Conservation (phyloP, 2,329 filamentous ascomycete genomes). For the Purpureocillium lavendulum region DNA sequence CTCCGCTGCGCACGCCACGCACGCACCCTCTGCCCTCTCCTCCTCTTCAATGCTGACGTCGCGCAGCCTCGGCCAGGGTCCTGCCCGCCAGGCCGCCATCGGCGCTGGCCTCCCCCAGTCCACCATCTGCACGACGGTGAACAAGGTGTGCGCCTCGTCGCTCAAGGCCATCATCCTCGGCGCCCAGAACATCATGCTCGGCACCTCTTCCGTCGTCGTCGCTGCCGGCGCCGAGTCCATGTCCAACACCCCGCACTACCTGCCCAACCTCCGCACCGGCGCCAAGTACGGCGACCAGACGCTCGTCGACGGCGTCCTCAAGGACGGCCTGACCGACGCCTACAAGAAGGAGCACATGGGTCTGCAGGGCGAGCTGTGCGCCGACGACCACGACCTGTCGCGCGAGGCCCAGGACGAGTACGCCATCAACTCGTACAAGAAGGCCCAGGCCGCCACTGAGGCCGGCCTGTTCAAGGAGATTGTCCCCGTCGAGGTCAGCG, state of each 20-base stretch:
- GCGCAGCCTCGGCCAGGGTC: slow-evolving; percentile 82
- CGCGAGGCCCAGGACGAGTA: slow-evolving; percentile 91
- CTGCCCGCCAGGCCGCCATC: slow-evolving; percentile 88
- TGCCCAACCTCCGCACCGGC: slow-evolving; percentile 75
- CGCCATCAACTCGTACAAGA: slow-evolving; percentile 90
- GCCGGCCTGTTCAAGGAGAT: slow-evolving; percentile 85
- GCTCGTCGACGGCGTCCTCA: slow-evolving; percentile 83
- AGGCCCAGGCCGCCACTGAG: slow-evolving; percentile 78
- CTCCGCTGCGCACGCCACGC: neutral
- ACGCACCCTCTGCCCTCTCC: neutral
- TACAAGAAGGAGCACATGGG: slow-evolving; percentile 98
- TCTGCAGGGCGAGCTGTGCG: slow-evolving; percentile 84
- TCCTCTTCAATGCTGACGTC: neutral
- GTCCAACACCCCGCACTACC: slow-evolving; percentile 96
- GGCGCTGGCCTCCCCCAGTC: slow-evolving; percentile 74
- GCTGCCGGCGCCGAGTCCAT: slow-evolving; percentile 96
- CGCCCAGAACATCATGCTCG: slow-evolving; percentile 95
- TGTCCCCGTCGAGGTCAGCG: slow-evolving; percentile 77
- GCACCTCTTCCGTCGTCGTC: slow-evolving; percentile 85
- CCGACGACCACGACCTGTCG: slow-evolving; percentile 69
- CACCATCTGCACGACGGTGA: slow-evolving; percentile 84
- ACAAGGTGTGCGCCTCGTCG: slow-evolving; percentile 97
- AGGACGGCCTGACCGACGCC: slow-evolving; percentile 90
- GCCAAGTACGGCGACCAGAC: slow-evolving; percentile 90
- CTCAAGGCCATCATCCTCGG: slow-evolving; percentile 92